Evolutionary conservation across 2,329 filamentous ascomycete genomes (phyloP).

Genomic region (Curvularia eragrostidis): DNA sequence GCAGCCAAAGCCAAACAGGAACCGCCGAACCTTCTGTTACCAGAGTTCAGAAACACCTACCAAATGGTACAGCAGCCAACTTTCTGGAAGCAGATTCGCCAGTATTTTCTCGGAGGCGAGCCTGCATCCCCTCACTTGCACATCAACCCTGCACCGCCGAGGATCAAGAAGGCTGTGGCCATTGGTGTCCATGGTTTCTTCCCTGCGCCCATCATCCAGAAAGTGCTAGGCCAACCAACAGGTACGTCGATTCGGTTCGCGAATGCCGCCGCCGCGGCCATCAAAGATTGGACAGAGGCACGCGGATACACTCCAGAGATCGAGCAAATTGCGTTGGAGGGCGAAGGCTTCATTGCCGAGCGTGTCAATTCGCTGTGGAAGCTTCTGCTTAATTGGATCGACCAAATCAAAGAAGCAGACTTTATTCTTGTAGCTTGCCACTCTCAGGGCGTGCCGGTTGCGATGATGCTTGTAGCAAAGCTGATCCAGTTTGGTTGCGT

Average conservation of each 20-base stretch:
- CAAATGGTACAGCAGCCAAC: constrained; percentile 54
- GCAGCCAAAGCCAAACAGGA: constrained; percentile 38
- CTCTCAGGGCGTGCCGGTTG: constrained; percentile 93
- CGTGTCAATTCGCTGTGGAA: constrained; percentile 94
- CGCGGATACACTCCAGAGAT: constrained; percentile 77
- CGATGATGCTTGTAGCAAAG: constrained; percentile 90
- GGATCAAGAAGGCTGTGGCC: constrained; percentile 83
- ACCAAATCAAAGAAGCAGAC: constrained; percentile 85
- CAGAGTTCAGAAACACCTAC: constrained; percentile 74
- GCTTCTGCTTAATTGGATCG: constrained; percentile 91
- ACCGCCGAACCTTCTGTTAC: constrained; percentile 70
- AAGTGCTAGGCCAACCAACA: constrained; percentile 91
- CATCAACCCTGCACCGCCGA: constrained; percentile 70
- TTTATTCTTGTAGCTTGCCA: constrained; percentile 93
- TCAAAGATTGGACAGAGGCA: constrained; percentile 79
- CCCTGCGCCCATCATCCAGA: constrained; percentile 83
- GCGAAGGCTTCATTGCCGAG: constrained; percentile 89
- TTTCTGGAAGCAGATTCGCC: constrained; percentile 54
- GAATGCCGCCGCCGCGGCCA: constrained; percentile 81
- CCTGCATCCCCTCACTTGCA: constrained; percentile 71
- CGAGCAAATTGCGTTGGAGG: constrained; percentile 92
- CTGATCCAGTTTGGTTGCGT: constrained; percentile 89
- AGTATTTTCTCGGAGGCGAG: constrained; percentile 56
- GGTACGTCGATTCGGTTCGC: constrained; percentile 95
- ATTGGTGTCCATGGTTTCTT: constrained; percentile 97